Conservation (phyloP, 1,284 basidiomycete species). For the Trichosporon sp. region DNA sequence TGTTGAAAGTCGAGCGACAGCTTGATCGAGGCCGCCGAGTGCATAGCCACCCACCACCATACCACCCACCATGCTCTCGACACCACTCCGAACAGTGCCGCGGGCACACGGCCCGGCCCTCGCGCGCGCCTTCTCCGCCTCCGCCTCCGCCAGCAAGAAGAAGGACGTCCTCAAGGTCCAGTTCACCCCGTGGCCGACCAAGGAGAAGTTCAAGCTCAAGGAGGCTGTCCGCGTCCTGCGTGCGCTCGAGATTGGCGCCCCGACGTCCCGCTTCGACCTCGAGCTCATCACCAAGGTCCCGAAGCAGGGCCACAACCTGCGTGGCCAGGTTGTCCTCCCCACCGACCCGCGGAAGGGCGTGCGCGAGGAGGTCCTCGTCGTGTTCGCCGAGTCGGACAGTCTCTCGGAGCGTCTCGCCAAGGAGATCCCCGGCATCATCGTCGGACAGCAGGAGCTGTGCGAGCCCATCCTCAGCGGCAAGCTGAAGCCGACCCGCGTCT, state of each 20-base stretch:
- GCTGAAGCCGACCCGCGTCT: conserved; percentile 53
- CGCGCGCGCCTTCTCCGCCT: conserved; percentile 30
- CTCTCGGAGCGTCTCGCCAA: conserved; percentile 65
- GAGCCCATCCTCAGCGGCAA: conserved; percentile 61
- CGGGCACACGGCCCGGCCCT: conserved; percentile 18
- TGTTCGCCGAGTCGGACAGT: conserved; percentile 70
- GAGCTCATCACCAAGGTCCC: conserved; percentile 68
- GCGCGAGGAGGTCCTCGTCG: conserved; percentile 67
- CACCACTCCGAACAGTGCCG: background rate
- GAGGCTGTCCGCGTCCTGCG: conserved; percentile 51
- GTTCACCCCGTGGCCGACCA: conserved; percentile 27
- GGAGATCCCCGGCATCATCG: conserved; percentile 78
- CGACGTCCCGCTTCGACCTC: conserved; percentile 75
- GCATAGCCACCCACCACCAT: background rate
- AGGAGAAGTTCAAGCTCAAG: conserved; percentile 39
- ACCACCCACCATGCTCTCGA: conserved; percentile 19
- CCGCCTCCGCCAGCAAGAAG: conserved; percentile 36
- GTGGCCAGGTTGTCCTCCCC: conserved; percentile 72
- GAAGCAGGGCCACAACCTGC: conserved; percentile 63
- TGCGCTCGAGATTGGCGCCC: conserved; percentile 74
- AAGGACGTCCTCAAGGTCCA: conserved; percentile 26
- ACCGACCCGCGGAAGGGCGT: conserved; percentile 69
- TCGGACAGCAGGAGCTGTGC: conserved; percentile 81
- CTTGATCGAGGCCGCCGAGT: background rate
- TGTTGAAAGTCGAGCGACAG: background rate